Base-by-base conservation (phyloP, 148 eudicot species). In the Tetragonia tetragonoides region DNA sequence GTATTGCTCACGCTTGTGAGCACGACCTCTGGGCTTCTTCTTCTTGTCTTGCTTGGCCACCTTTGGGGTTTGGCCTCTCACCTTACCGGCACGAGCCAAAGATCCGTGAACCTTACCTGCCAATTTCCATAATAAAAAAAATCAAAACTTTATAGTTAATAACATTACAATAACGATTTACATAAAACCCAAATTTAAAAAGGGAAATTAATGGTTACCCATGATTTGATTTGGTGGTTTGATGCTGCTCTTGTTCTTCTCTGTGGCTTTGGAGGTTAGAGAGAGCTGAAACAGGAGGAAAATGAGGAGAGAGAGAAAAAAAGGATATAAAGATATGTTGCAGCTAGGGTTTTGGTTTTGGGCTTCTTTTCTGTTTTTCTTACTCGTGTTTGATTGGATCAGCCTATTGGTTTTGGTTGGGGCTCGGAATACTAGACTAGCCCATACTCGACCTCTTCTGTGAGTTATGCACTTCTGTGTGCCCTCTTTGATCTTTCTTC, bases 11-110 rank as follows among this genome's bases (percentile, higher is more conserved):
- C 98, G 93, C 88, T 93, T 93, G 92, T 93, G 91, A 34, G 98
- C 98, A 21, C 98, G 90, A 24, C 98, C 98, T 38, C 94, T 90
- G 54, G 98, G 98, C 96, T 91, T 73, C 94, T 91, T 93, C 94
- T 93, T 93, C 91, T 93, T 93, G 85, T 93, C 98, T 82, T 91
- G 98, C 82, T 86, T 86, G 0, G 98, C 97, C 0, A 93, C 97
- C 79, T 93, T 93, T 0, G 97, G 98, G 2, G 98, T 91, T 71
- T 91, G 98, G 2, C 98, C 98, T 84, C 98, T 88, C 75, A 93
- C 98, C 85, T 93, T 91, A 21, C 98, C 98, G 11, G 98, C 98
- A 83, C 98, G 96, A 6, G 98, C 98, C 87, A 93, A 83, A 1
- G 98, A 91, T 85, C 98, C 98, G 86, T 91, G 96, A 7, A 93